These are phyloP conservation scores for Dactylellina parvicollis DNA, from an alignment of 2,329 filamentous ascomycete genomes.

Conservation along the genomic window DNA sequence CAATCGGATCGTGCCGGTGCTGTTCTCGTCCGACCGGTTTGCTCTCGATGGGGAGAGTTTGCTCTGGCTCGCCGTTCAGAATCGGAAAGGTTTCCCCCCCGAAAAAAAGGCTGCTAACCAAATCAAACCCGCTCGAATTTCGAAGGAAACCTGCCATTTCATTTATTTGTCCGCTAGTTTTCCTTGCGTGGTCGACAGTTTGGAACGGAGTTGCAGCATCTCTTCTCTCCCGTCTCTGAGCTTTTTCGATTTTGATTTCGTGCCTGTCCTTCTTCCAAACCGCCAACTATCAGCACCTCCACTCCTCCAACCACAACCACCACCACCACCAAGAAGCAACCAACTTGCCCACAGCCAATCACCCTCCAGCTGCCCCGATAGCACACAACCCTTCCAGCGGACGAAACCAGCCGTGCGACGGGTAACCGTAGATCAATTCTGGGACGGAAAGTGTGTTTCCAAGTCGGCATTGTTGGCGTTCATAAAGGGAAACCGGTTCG, in stretches of 20 bases:
- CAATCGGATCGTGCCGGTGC: too few relatives aligned
- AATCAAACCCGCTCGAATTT: slow-evolving; percentile 50
- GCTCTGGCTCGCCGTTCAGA: slow-evolving; percentile 16
- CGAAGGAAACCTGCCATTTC: slow-evolving; percentile 31
- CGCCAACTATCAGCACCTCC: background rate
- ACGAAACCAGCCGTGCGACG: slow-evolving; percentile 32
- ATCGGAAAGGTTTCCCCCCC: slow-evolving; percentile 32
- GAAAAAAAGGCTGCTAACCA: slow-evolving; percentile 33
- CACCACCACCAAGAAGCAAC: background rate
- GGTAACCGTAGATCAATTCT: slow-evolving; percentile 25
- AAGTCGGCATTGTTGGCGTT: background rate
- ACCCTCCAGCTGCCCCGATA: slow-evolving; percentile 9
- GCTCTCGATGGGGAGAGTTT: slow-evolving; percentile 1
- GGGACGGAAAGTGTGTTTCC: background rate
- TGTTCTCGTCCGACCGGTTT: too few relatives aligned
- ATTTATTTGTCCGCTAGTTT: slow-evolving; percentile 1
- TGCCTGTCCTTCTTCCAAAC: background rate
- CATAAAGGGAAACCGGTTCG: slow-evolving; percentile 27
- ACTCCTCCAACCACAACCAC: background rate
- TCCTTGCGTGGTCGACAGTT: too few relatives aligned
- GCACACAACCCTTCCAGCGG: background rate
- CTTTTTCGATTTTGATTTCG: background rate
- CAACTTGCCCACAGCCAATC: slow-evolving; percentile 1
- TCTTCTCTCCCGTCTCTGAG: background rate
- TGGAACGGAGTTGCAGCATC: background rate